Evolutionary conservation across 345 rosid genomes (phyloP).

Genomic region (Eucalyptus grandis): DNA sequence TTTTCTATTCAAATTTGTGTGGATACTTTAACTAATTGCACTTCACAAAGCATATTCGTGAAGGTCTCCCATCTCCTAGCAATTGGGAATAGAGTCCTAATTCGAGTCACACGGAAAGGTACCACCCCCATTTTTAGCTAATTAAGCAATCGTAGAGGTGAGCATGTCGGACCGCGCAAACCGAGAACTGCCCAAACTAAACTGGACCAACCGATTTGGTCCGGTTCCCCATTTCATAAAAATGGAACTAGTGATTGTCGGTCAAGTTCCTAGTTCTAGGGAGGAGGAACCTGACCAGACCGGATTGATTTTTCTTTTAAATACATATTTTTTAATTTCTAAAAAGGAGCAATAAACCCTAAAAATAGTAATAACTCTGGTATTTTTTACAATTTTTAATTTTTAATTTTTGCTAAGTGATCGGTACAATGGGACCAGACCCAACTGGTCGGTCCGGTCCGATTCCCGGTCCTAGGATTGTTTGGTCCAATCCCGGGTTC

Average conservation of each 20-base stretch:
- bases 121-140: not conserved
- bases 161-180: rapidly evolving
- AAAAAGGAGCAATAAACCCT: no score
- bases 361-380: no score
- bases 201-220: rapidly evolving
- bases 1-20: not conserved
- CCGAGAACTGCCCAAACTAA: rapidly evolving
- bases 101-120: not conserved
- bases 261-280: rapidly evolving
- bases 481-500: rapidly evolving
- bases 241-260: no score
- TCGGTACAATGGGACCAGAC: no score
- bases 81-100: no score
- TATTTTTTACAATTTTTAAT: no score
- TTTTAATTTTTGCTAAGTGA: no score
- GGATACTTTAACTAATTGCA: not conserved
- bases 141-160: not conserved
- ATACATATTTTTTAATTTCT: no score
- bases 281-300: rapidly evolving
- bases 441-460: rapidly evolving
- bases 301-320: no score
- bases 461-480: rapidly evolving
- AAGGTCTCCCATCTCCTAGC: no score
- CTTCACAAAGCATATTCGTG: not conserved
- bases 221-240: no score